Conservation (phyloP, 202 grass and related monocot genomes). For the Schoenoplectus tabernaemontani region DNA sequence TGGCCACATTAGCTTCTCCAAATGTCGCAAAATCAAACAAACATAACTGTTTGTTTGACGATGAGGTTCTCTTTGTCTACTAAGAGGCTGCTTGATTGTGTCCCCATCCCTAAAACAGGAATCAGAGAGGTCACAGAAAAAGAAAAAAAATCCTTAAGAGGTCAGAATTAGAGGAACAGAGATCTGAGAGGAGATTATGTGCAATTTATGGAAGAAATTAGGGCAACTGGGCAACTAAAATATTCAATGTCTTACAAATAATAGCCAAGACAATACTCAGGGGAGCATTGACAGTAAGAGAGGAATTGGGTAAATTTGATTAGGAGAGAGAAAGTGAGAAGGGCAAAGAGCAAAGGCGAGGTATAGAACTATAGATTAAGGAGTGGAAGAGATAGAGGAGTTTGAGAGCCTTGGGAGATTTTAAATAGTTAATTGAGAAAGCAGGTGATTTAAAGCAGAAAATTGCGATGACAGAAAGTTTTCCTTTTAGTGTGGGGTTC, state of each 20-base stretch:
- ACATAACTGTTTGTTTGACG: too few relatives aligned
- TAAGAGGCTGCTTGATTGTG: not conserved
- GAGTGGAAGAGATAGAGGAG: not conserved
- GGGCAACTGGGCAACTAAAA: not conserved
- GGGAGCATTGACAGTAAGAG: not conserved
- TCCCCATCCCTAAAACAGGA: not conserved
- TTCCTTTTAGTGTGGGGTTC: conserved; percentile 20
- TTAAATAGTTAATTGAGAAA: conserved; percentile 15
- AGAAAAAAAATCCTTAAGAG: not conserved
- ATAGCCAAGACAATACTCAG: not conserved
- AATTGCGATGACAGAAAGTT: conserved; percentile 18
- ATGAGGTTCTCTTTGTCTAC: not conserved
- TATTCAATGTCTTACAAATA: not conserved
- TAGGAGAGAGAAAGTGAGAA: conserved; percentile 3
- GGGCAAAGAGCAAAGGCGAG: not conserved
- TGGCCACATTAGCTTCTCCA: not conserved
- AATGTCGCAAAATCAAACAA: not conserved
- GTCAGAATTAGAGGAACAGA: not conserved
- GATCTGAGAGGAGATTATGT: too few relatives aligned
- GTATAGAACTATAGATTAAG: too few relatives aligned
- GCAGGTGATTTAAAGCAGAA: conserved; percentile 21
- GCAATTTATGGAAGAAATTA: too few relatives aligned
- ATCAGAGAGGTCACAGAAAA: not conserved
- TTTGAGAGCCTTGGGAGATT: too few relatives aligned
- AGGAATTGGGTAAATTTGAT: not conserved